Evolutionary conservation across 2,329 filamentous ascomycete genomes (phyloP), one percentile per base, ranked within the genome.

Genomic region (Aureobasidium subglaciale): DNA sequence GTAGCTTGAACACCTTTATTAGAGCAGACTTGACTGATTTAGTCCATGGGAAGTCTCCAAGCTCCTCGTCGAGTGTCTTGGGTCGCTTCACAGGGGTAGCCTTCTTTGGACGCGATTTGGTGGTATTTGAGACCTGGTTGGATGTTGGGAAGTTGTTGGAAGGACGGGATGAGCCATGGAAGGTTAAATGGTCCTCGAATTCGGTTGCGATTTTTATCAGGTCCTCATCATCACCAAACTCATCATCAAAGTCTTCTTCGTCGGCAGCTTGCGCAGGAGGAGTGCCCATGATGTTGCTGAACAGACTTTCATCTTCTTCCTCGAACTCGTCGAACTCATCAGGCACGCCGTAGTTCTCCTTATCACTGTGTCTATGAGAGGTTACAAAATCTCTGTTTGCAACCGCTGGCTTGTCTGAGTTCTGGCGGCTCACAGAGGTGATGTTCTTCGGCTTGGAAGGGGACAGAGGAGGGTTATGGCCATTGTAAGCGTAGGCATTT

Each of bases 1-100:
- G 83, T 68, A 99, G 85, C 60, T 86, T 82, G 66, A 99, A 99
- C 3, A 84, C 80, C 63, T 92, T 85, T 64, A 87, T 89, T 60
- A 99, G 74, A n/a, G 84, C 87, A 54, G 76, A 79, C 61, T 85
- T 86, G 22, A 99, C 87, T 63, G 97, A 91, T 40, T 81, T 77
- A 15, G 91, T 96, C 93, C 95, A 99, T 4, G 84, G 77, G 64
- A 85, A 78, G 46, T 79, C 77, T 79, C 88, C 86, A 63, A 62
- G 41, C 20, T 59, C 56, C 20, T 63, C 62, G 22, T 60, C 58
- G 3, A 58, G 37, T 8, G 57, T 50, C 29, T 62, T 65, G 10
- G 48, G 49, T 27, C 41, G 56, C 7, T 56, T 58, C 5, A 27
- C 35, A 32, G 56, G 49, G 18, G 56, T 43, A 2, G 40, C n/a